These are phyloP conservation scores for Tilletia caries DNA, from an alignment of 1,284 basidiomycete species.

Conservation along the genomic window DNA sequence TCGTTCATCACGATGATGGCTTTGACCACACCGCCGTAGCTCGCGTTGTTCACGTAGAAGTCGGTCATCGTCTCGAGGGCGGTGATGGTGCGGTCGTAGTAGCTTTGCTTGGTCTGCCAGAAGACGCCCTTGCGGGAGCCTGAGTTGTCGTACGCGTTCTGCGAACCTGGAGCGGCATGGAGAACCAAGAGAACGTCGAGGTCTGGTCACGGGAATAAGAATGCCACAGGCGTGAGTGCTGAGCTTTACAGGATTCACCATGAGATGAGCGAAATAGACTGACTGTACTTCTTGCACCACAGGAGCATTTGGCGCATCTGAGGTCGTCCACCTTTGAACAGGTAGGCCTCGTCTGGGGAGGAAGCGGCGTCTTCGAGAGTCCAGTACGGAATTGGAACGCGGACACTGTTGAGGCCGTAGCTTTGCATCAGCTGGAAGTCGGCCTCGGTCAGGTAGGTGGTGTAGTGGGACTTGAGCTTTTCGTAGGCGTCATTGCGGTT, in stretches of 20 bases:
- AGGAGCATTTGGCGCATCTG: slow-evolving; percentile 16
- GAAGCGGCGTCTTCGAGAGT: slow-evolving; percentile 12
- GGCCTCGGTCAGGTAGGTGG: slow-evolving; percentile 51
- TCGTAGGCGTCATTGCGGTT: slow-evolving; percentile 14
- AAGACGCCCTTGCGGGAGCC: slow-evolving; percentile 13
- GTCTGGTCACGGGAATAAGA: slow-evolving; percentile 31
- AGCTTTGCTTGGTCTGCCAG: slow-evolving; percentile 9
- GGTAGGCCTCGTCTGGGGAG: slow-evolving; percentile 15
- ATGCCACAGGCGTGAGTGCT: too few relatives aligned
- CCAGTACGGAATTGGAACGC: slow-evolving; percentile 19
- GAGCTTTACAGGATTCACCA: too few relatives aligned
- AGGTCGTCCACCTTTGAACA: slow-evolving; percentile 13
- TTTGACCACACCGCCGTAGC: slow-evolving; percentile 27
- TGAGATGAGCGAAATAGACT: neutral
- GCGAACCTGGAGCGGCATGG: slow-evolving; percentile 48
- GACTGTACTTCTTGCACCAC: slow-evolving; percentile 20
- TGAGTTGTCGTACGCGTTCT: slow-evolving; percentile 22
- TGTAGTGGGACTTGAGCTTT: slow-evolving; percentile 44
- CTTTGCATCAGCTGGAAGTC: slow-evolving; percentile 54
- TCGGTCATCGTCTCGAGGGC: slow-evolving; percentile 15
- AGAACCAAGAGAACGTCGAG: slow-evolving; percentile 54
- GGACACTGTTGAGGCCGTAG: slow-evolving; percentile 53
- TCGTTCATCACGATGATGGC: slow-evolving; percentile 18
- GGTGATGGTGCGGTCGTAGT: slow-evolving; percentile 17
- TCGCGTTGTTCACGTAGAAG: slow-evolving; percentile 18